Evolutionary conservation across 176 grass and related monocot species (phyloP).

Genomic region (Alloteropsis semialata): DNA sequence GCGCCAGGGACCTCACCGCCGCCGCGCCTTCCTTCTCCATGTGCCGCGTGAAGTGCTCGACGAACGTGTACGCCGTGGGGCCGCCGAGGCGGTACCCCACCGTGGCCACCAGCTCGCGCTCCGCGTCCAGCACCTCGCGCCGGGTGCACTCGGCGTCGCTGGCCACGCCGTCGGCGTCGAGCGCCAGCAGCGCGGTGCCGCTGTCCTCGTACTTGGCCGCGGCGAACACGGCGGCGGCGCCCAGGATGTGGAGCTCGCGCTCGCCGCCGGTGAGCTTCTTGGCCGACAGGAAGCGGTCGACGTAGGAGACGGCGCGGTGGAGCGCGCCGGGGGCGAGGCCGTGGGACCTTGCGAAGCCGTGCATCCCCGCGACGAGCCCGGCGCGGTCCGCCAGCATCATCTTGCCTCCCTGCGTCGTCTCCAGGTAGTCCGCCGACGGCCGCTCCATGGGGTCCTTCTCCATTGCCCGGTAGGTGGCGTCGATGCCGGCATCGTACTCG

Average conservation of each 20-base stretch:
- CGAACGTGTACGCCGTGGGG: constrained; percentile 13
- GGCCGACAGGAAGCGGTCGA: background rate
- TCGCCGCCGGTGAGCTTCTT: background rate
- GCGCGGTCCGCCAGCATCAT: too few species aligned
- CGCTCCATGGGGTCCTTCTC: background rate
- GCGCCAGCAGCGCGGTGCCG: background rate
- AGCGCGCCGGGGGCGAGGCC: background rate
- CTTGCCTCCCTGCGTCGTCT: background rate
- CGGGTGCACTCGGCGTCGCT: background rate
- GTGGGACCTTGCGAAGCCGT: too few species aligned
- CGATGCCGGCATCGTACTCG: background rate
- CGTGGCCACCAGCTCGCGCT: background rate
- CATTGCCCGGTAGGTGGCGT: background rate
- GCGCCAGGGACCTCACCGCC: too few species aligned
- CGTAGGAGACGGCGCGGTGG: constrained; percentile 16
- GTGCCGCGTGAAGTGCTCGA: constrained; percentile 15
- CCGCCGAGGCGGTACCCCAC: constrained; percentile 20
- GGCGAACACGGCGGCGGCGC: background rate
- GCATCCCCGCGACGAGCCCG: too few species aligned
- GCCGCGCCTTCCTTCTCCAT: too few species aligned
- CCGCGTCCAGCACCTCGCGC: background rate
- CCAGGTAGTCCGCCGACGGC: background rate
- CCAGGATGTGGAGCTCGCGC: background rate
- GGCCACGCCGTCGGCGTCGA: background rate
- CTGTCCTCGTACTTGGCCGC: constrained; percentile 1